Evolutionary conservation across 2,329 filamentous ascomycete genomes (phyloP).

Genomic region (Diaporthe nobilis): DNA sequence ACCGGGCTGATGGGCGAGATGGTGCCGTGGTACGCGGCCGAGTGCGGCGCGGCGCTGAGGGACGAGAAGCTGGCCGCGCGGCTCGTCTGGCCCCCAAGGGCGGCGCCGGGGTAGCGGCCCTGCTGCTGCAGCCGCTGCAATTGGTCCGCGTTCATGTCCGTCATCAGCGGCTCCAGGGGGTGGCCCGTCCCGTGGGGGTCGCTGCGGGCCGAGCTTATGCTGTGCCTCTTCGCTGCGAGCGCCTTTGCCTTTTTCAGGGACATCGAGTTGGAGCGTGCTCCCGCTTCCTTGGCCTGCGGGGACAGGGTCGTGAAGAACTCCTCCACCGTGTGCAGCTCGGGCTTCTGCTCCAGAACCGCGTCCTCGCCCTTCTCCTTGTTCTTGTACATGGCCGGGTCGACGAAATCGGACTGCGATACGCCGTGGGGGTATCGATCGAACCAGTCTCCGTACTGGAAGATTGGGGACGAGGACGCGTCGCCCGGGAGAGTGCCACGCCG

Average conservation of each 20-base stretch:
- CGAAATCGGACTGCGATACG: constrained; percentile 86
- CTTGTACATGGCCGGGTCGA: constrained; percentile 77
- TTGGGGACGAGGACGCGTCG: constrained; percentile 68
- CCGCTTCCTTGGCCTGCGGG: constrained; percentile 65
- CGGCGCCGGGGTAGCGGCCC: constrained; percentile 57
- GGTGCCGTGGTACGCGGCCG: constrained; percentile 57
- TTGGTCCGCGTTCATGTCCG: constrained; percentile 53
- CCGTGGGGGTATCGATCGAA: constrained; percentile 96
- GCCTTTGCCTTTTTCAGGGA: constrained; percentile 54
- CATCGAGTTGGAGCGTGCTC: constrained; percentile 37
- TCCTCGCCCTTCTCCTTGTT: constrained; percentile 87
- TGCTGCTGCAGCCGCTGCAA: constrained; percentile 56
- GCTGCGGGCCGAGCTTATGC: constrained; percentile 48
- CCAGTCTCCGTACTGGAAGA: constrained; percentile 98
- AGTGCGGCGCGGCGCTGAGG: constrained; percentile 55
- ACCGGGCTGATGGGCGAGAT: constrained; percentile 68
- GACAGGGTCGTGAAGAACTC: constrained; percentile 91
- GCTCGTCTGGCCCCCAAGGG: constrained; percentile 58
- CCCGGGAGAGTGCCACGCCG: constrained; percentile 72
- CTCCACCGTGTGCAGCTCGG: constrained; percentile 92
- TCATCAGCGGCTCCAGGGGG: constrained; percentile 56
- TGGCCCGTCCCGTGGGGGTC: constrained; percentile 48
- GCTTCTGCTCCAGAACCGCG: constrained; percentile 88
- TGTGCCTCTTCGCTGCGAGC: constrained; percentile 55
- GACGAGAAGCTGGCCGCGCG: constrained; percentile 58